phyloP scores from a whole-genome alignment of 177 flowering plant genomes.

The Telopea speciosissima region DNA sequence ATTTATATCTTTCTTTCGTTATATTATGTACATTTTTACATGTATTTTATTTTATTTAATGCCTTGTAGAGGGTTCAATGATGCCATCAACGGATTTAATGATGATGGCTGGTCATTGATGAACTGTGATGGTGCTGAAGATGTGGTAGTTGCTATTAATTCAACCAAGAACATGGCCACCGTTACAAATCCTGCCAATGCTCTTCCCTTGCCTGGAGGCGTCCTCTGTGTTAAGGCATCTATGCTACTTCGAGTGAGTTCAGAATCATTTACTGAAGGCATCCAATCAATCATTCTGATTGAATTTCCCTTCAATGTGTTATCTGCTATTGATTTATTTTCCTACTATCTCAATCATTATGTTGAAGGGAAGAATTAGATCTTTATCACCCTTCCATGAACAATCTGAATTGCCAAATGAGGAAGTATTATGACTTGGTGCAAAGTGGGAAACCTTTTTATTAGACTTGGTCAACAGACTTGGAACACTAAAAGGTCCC shows the following conservation, averaged over 20 bases:
- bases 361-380: not conserved
- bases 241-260: slow-evolving; percentile 67
- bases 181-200: slow-evolving; percentile 24
- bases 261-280: too few species aligned
- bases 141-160: slow-evolving; percentile 51
- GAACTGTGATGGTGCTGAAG: slow-evolving; percentile 57
- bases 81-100: slow-evolving; percentile 67
- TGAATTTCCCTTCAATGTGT: not conserved
- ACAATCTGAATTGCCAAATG: not conserved
- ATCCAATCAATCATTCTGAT: not conserved
- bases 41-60: too few species aligned
- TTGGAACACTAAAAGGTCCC: not conserved
- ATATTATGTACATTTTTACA: too few species aligned
- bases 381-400: not conserved
- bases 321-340: not conserved
- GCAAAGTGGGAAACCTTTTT: not conserved
- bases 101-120: slow-evolving; percentile 70
- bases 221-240: slow-evolving; percentile 76
- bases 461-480: not conserved
- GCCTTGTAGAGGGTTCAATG: slow-evolving; percentile 59
- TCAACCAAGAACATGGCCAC: slow-evolving; percentile 37
- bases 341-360: not conserved
- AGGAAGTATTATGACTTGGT: not conserved
- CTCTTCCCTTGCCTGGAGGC: slow-evolving; percentile 47
- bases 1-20: too few species aligned